A percentile compares a stretch with the other conserved stretches of the same genome.
phyloP scores from a whole-genome alignment of 2,329 filamentous ascomycete species.

The Aspergillus fijiensis region DNA sequence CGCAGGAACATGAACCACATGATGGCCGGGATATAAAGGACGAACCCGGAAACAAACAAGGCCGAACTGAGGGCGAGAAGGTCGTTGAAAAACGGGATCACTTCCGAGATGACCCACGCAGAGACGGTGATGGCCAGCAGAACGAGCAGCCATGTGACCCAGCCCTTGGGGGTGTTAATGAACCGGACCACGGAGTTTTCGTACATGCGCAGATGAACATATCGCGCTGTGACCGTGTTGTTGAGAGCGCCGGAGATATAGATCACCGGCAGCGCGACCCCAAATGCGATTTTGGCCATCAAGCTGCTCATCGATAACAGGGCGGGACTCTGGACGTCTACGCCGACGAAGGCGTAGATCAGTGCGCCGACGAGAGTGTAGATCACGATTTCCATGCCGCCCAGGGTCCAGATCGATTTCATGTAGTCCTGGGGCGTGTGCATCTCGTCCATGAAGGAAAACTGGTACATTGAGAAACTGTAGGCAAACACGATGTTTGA shows the following conservation, averaged over 20 bases:
- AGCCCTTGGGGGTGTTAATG: slow-evolving; percentile 22
- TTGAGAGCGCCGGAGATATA: slow-evolving; percentile 24
- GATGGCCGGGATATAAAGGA: slow-evolving; percentile 65
- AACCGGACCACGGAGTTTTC: slow-evolving; percentile 16
- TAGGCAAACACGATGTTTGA: slow-evolving; percentile 37
- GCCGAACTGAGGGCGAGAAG: slow-evolving; percentile 47
- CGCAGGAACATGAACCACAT: slow-evolving; percentile 28
- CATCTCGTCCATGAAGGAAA: slow-evolving; percentile 16
- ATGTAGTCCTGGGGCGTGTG: slow-evolving; percentile 14
- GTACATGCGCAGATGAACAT: slow-evolving; percentile 21
- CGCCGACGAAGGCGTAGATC: slow-evolving; percentile 31
- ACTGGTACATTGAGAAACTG: slow-evolving; percentile 33
- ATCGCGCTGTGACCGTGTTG: slow-evolving; percentile 21
- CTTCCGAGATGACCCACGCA: slow-evolving; percentile 23
- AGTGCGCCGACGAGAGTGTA: slow-evolving; percentile 15
- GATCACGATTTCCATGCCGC: slow-evolving; percentile 11
- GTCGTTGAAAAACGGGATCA: slow-evolving; percentile 22
- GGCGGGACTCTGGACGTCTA: slow-evolving; percentile 27
- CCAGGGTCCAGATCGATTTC: slow-evolving; percentile 13
- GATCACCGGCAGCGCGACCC: slow-evolving; percentile 11
- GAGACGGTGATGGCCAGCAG: slow-evolving; percentile 15
- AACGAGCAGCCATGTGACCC: slow-evolving; percentile 20
- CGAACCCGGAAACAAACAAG: slow-evolving; percentile 82
- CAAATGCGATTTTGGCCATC: slow-evolving; percentile 8
- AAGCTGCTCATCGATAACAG: slow-evolving; percentile 24